Conservation (phyloP, 345 rosid species). For the Linum usitatissimum region DNA sequence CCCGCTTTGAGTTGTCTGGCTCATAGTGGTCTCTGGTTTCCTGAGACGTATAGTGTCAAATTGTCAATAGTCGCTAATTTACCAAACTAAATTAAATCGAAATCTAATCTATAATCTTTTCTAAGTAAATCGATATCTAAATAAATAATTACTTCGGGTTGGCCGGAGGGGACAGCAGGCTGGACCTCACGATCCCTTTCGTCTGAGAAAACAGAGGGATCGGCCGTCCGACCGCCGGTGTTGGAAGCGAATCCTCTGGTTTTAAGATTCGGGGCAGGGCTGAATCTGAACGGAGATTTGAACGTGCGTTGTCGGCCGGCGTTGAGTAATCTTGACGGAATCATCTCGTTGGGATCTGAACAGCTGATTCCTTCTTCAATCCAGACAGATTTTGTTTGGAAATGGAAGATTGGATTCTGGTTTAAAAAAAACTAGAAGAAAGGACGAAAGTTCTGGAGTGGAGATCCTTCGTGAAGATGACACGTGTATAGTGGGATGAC, state of each 20-base stretch:
- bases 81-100: no score
- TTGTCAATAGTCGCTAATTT: no score
- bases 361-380: no score
- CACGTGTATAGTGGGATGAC: no score
- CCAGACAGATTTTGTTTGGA: no score
- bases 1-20: constrained; percentile 26
- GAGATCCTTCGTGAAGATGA: no score
- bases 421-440: no score
- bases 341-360: constrained; percentile 15
- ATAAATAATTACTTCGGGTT: constrained; percentile 30
- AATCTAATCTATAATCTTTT: no score
- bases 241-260: constrained; percentile 10
- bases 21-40: constrained; percentile 28
- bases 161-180: constrained; percentile 32
- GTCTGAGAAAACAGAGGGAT: constrained; percentile 24
- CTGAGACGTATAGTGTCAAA: constrained; percentile 15
- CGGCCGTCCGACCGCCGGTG: constrained; percentile 32
- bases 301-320: constrained; percentile 14
- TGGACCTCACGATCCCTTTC: constrained; percentile 27
- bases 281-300: constrained; percentile 2
- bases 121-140: no score
- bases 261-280: neutral
- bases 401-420: no score
- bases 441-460: no score
- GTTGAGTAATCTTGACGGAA: constrained; percentile 28